These are phyloP conservation scores for Lactuca sativa DNA, from an alignment of 129 eudicot species.

Conservation along the genomic window DNA sequence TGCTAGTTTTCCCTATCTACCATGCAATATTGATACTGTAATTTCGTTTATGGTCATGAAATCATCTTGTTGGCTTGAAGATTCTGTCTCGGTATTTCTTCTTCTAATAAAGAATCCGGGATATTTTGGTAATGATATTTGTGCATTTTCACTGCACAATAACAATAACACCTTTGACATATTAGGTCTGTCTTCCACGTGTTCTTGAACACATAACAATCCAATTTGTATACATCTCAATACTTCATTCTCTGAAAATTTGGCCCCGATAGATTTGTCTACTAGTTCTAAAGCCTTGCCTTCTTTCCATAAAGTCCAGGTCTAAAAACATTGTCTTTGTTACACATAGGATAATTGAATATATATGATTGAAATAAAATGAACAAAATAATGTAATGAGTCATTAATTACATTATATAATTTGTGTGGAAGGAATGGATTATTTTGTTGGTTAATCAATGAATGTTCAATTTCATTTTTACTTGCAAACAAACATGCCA, in stretches of 20 bases:
- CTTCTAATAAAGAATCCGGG: conserved; percentile 44
- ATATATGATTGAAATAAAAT: background rate
- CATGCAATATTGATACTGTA: conserved; percentile 54
- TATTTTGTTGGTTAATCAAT: too few species aligned
- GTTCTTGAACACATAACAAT: conserved; percentile 36
- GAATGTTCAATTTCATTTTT: background rate
- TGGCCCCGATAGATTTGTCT: background rate
- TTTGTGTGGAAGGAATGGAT: too few species aligned
- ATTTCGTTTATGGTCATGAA: conserved; percentile 51
- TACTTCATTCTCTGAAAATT: conserved; percentile 21
- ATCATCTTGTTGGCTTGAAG: conserved; percentile 55
- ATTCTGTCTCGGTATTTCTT: conserved; percentile 36
- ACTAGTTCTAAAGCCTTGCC: conserved; percentile 24
- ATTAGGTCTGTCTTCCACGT: conserved; percentile 21
- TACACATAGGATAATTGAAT: background rate
- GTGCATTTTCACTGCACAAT: conserved; percentile 9
- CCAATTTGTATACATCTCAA: conserved; percentile 43
- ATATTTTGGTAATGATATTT: conserved; percentile 22
- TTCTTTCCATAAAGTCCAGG: conserved; percentile 36
- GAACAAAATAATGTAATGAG: background rate
- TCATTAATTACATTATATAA: too few species aligned
- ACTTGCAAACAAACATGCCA: background rate
- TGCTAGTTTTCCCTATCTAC: conserved; percentile 37
- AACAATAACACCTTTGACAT: conserved; percentile 31
- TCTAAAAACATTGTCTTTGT: background rate